A percentile compares a stretch with the other conserved stretches of the same genome.
phyloP scores from a whole-genome alignment of 768 basidiomycete species.

The Phylloporus sp. region DNA sequence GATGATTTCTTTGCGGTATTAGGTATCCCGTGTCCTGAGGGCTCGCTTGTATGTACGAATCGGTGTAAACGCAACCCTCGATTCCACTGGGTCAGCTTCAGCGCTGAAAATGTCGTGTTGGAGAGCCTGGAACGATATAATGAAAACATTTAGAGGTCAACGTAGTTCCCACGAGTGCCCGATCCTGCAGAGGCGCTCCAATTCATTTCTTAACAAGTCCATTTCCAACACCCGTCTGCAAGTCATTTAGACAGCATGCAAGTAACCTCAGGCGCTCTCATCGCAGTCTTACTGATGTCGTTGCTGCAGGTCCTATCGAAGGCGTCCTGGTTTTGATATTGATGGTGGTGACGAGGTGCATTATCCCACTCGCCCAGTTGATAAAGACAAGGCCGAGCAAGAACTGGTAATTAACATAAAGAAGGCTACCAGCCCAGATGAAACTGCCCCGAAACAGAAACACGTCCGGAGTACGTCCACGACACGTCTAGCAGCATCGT shows the following conservation, averaged over 20 bases:
- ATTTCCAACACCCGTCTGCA: neutral
- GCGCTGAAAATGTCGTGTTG: constrained; percentile 3
- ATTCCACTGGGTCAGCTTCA: constrained; percentile 8
- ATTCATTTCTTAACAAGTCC: constrained; percentile 2
- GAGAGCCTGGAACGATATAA: constrained; percentile 10
- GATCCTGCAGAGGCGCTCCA: no score
- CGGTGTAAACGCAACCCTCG: constrained; percentile 8
- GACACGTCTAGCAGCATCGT: constrained; percentile 8
- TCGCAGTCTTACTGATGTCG: constrained; percentile 8
- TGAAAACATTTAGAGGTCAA: constrained; percentile 15
- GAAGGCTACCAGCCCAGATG: constrained; percentile 95
- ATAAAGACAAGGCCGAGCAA: constrained; percentile 96
- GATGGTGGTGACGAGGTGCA: constrained; percentile 76
- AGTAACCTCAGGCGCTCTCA: constrained; percentile 14
- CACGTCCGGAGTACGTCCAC: constrained; percentile 87
- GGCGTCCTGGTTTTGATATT: constrained; percentile 53
- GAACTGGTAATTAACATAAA: constrained; percentile 95
- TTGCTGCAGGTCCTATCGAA: constrained; percentile 30
- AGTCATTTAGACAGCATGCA: constrained; percentile 19
- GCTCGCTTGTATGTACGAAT: constrained; percentile 15
- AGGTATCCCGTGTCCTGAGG: constrained; percentile 29
- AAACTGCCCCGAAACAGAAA: constrained; percentile 97
- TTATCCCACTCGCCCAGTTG: constrained; percentile 95
- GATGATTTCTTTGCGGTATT: constrained; percentile 56
- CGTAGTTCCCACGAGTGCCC: constrained; percentile 20